Conservation (phyloP, 495 filamentous ascomycete species). For the Aspergillus wentii region DNA sequence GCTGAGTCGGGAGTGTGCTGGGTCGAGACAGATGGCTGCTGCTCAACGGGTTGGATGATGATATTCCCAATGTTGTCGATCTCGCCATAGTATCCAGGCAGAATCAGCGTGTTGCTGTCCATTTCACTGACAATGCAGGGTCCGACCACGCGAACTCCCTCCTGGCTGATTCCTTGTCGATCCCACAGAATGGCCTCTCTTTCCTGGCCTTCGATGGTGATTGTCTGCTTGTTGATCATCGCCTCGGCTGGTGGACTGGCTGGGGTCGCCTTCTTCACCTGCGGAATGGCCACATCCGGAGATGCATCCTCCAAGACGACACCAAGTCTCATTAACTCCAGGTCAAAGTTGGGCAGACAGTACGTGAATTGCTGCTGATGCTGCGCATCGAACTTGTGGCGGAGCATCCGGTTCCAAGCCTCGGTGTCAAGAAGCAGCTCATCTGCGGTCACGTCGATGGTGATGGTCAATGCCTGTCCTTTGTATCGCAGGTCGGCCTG, state of each 20-base stretch:
- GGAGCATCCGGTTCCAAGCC: slow-evolving; percentile 20
- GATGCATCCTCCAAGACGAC: slow-evolving; percentile 39
- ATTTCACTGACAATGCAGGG: slow-evolving; percentile 47
- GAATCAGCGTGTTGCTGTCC: slow-evolving; percentile 47
- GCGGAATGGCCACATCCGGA: slow-evolving; percentile 29
- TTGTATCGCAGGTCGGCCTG: slow-evolving; percentile 45
- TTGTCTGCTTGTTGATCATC: slow-evolving; percentile 22
- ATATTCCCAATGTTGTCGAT: slow-evolving; percentile 44
- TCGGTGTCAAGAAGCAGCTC: slow-evolving; percentile 20
- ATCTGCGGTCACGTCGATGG: slow-evolving; percentile 26
- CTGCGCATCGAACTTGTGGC: slow-evolving; percentile 30
- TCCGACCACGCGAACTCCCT: slow-evolving; percentile 31
- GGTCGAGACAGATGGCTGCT: slow-evolving; percentile 5
- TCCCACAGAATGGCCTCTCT: slow-evolving; percentile 39
- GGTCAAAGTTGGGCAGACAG: slow-evolving; percentile 33
- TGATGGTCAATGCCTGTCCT: slow-evolving; percentile 43
- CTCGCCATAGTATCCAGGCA: slow-evolving; percentile 39
- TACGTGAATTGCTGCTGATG: slow-evolving; percentile 47
- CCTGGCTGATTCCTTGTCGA: slow-evolving; percentile 32
- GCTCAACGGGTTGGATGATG: slow-evolving; percentile 32
- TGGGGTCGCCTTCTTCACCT: slow-evolving; percentile 19
- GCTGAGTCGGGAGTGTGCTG: slow-evolving; percentile 20
- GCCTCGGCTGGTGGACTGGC: slow-evolving; percentile 25
- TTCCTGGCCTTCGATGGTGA: slow-evolving; percentile 35
- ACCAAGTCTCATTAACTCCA: slow-evolving; percentile 43